Percentiles rank a stretch among this genome's conserved stretches.
These are phyloP conservation scores for Phenoliferia sp. DNA, from an alignment of 1,284 basidiomycete species.

Conservation along the genomic window DNA sequence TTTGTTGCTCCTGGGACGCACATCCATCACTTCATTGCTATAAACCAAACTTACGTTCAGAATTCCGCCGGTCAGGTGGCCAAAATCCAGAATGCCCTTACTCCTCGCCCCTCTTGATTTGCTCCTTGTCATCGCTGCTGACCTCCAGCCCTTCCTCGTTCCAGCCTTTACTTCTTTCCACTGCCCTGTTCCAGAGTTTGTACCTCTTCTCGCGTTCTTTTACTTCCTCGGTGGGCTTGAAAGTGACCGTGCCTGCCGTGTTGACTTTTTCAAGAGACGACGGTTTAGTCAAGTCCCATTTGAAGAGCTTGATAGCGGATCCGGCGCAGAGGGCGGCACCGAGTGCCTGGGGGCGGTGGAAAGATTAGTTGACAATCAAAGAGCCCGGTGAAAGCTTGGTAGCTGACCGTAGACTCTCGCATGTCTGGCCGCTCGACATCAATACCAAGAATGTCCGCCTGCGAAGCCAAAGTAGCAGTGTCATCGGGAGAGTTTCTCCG, in stretches of 20 bases:
- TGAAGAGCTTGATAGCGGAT: slow-evolving; percentile 78
- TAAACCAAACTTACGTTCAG: no score
- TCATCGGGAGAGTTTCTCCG: slow-evolving; percentile 14
- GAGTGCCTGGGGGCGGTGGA: slow-evolving; percentile 86
- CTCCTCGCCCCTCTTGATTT: not conserved
- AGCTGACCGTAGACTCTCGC: slow-evolving; percentile 70
- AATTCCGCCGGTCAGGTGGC: no score
- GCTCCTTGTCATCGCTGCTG: not conserved
- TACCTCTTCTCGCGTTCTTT: slow-evolving; percentile 48
- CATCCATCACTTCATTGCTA: no score
- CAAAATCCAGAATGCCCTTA: no score
- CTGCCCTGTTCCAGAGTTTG: slow-evolving; percentile 73
- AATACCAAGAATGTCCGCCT: slow-evolving; percentile 90
- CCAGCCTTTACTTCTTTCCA: slow-evolving; percentile 75
- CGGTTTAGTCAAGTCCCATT: slow-evolving; percentile 86
- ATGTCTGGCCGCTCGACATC: slow-evolving; percentile 87
- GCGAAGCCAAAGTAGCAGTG: slow-evolving; percentile 83
- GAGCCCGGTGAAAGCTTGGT: not conserved
- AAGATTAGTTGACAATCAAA: no score
- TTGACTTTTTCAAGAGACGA: slow-evolving; percentile 87
- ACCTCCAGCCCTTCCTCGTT: slow-evolving; percentile 19
- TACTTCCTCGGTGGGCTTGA: slow-evolving; percentile 56
- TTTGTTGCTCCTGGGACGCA: no score
- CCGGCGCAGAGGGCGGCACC: slow-evolving; percentile 92
- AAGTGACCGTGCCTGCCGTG: slow-evolving; percentile 69